Evolutionary conservation across 306 rosid species (phyloP).

Genomic region (Vachellia collinsii): DNA sequence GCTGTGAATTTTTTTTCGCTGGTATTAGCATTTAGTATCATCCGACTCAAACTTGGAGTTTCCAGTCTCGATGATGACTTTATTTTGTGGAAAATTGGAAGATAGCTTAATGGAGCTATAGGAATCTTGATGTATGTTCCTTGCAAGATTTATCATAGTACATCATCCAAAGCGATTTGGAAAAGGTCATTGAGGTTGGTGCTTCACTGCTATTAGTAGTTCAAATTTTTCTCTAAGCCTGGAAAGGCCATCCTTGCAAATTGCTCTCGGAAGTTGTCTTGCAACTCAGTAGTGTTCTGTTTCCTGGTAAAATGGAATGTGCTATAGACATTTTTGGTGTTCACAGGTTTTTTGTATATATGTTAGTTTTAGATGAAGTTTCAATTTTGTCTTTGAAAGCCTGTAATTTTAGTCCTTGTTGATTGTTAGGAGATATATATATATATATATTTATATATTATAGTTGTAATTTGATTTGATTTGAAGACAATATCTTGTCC

Average conservation of each 20-base stretch:
- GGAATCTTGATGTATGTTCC: constrained; percentile 40
- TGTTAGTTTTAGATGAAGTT: constrained; percentile 34
- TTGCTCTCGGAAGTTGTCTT: constrained; percentile 36
- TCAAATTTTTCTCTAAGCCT: constrained; percentile 33
- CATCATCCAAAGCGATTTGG: constrained; percentile 47
- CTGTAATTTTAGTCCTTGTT: constrained; percentile 45
- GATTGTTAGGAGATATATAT: constrained; percentile 21
- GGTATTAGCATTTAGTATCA: constrained; percentile 43
- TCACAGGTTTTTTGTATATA: constrained; percentile 41
- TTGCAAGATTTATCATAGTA: constrained; percentile 48
- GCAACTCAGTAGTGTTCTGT: constrained; percentile 24
- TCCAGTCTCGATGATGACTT: constrained; percentile 25
- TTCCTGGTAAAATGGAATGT: constrained; percentile 32
- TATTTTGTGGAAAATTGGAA: neutral
- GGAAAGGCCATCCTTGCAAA: constrained; percentile 27
- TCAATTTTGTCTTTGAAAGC: constrained; percentile 40
- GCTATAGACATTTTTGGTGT: constrained; percentile 37
- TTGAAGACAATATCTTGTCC: constrained; percentile 20
- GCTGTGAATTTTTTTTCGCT: constrained; percentile 39
- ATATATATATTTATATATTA: neutral
- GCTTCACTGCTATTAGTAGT: constrained; percentile 40
- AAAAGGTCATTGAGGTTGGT: constrained; percentile 40
- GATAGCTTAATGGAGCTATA: constrained; percentile 34
- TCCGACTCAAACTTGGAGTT: constrained; percentile 25
- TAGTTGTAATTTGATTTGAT: constrained; percentile 39